Conservation (phyloP, 2,329 filamentous ascomycete species). For the Cladosporium sp. region DNA sequence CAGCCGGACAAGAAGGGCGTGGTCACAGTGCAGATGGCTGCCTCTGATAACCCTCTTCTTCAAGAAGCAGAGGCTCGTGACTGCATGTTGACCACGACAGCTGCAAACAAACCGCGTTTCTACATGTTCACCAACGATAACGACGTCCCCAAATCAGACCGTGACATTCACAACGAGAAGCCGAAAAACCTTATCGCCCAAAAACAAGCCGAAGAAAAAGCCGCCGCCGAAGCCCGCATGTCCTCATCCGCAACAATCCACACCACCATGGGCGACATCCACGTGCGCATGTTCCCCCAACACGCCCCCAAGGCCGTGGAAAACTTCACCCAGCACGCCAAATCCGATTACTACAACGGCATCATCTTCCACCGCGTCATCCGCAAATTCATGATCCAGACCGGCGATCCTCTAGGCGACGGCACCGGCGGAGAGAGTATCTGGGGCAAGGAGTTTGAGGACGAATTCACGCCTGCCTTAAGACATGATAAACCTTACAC, state of each 20-base stretch:
- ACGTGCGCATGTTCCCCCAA: slow-evolving; percentile 86
- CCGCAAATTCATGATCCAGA: slow-evolving; percentile 96
- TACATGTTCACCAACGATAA: slow-evolving; percentile 97
- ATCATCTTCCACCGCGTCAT: slow-evolving; percentile 97
- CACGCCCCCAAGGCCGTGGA: slow-evolving; percentile 92
- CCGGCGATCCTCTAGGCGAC: slow-evolving; percentile 79
- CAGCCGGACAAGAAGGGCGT: slow-evolving; percentile 90
- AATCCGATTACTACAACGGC: slow-evolving; percentile 91
- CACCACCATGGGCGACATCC: slow-evolving; percentile 90
- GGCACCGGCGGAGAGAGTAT: slow-evolving; percentile 88
- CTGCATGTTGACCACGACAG: slow-evolving; percentile 81
- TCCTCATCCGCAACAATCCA: slow-evolving; percentile 81
- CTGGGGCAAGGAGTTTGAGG: slow-evolving; percentile 87
- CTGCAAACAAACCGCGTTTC: slow-evolving; percentile 81
- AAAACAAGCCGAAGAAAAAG: slow-evolving; percentile 47
- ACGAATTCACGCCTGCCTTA: slow-evolving; percentile 78
- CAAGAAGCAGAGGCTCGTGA: slow-evolving; percentile 88
- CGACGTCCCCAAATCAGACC: slow-evolving; percentile 73
- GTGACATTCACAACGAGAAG: slow-evolving; percentile 93
- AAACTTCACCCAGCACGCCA: slow-evolving; percentile 91
- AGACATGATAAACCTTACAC: slow-evolving; percentile 96
- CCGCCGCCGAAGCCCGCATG: slow-evolving; percentile 62
- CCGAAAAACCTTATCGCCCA: slow-evolving; percentile 57
- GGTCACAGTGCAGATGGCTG: slow-evolving; percentile 94
- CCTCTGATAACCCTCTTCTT: slow-evolving; percentile 85